Conservation (phyloP, 768 basidiomycete genomes). For the Leccinum uliginosum region DNA sequence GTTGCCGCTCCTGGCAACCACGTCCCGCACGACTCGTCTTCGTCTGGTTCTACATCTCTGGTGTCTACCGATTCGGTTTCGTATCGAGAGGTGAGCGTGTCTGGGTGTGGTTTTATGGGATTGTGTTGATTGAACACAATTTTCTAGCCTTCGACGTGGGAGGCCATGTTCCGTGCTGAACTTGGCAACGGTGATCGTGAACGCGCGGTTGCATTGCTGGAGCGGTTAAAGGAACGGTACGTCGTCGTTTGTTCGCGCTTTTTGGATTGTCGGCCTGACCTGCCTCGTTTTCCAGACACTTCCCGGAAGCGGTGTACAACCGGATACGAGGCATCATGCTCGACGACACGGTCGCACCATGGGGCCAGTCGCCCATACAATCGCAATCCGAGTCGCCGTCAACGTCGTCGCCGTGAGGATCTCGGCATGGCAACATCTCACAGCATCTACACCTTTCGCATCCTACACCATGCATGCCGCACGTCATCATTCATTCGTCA, state of each 20-base stretch:
- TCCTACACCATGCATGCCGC: neutral
- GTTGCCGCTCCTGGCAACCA: conserved; percentile 90
- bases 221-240: conserved; percentile 68
- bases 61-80: conserved; percentile 39
- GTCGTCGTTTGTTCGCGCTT: neutral
- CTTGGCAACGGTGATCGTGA: conserved; percentile 72
- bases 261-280: neutral
- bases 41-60: conserved; percentile 28
- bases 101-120: neutral
- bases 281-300: conserved; percentile 44
- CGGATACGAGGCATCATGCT: conserved; percentile 78
- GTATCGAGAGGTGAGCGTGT: conserved; percentile 27
- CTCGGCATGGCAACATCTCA: neutral
- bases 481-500: neutral
- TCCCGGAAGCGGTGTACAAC: conserved; percentile 73
- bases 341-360: conserved; percentile 57
- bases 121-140: neutral
- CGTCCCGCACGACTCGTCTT: conserved; percentile 51
- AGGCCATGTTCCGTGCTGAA: conserved; percentile 92
- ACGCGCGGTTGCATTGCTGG: conserved; percentile 63
- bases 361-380: conserved; percentile 23
- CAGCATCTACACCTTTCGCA: neutral
- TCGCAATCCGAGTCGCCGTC: conserved; percentile 12
- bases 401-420: neutral
- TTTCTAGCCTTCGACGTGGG: conserved; percentile 83